Evolutionary conservation across 225 moss, liverwort and hornwort genomes (phyloP), one percentile per base, ranked within the genome.

Genomic region (Bryoerythrophyllum caledonicum): DNA sequence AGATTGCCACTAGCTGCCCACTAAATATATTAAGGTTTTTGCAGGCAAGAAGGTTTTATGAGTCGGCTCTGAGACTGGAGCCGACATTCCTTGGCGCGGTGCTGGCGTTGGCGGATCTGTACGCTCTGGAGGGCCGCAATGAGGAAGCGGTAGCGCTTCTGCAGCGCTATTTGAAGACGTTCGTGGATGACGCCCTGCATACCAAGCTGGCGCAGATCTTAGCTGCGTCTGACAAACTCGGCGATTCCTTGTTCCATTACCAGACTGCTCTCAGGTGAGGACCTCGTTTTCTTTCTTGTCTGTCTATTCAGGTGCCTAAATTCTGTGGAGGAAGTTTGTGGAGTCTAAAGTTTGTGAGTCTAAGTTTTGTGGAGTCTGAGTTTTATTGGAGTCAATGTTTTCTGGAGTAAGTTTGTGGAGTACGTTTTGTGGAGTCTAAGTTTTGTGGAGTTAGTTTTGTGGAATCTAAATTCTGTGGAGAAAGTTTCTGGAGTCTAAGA

Each of bases 31-130:
- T 76, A 40, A 76, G 24, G 48, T 6, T 17, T 60, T 6, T 78
- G 66, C 86, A 96, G 96, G 97, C 94, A 44, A 89, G 91, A 24
- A 93, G 93, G 59, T 93, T 99, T 72, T 99, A 99, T 66, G 97
- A 99, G 73, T 94, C 94, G 66, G 97, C 94, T 9, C 76, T 99
- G 66, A 91, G 94, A 41, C 67, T 91, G 75, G 97, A 99, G 75
- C 93, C 97, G 32, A 81, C 88, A 13, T 94, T 88, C 51, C 88
- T 99, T 51, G 94, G 90, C 38, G 94, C 97, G 64, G 94, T 99
- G 67, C 81, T 99, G 52, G 89, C 93, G 27, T 71, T 99, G 61
- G 97, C 93, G 74, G 97, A 93, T 77, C 72, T 99, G 70, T 90
- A 94, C 71, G 82, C 82, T 34, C 61, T 80, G 11, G 97, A 99